Evolutionary conservation across 140 eudicot species (phyloP).

Genomic region (Ambrosia hybrid): DNA sequence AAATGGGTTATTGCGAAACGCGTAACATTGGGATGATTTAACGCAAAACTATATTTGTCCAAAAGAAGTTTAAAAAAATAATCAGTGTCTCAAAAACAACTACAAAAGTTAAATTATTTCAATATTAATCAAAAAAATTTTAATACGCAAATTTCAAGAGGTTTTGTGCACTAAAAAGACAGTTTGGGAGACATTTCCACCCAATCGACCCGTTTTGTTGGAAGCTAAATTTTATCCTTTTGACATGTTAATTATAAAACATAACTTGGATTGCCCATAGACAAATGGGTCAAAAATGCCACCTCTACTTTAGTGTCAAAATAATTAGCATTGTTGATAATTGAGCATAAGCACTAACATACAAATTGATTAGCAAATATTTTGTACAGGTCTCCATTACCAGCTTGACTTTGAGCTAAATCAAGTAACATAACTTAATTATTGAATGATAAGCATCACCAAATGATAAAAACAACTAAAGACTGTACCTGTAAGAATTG

Average conservation of each 20-base stretch:
- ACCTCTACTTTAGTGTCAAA: neutral
- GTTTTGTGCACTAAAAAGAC: neutral
- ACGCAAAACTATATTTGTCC: neutral
- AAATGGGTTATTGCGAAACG: neutral
- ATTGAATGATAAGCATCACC: neutral
- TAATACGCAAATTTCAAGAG: neutral
- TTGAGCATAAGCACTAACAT: conserved; percentile 1
- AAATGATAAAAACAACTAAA: neutral
- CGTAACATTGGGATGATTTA: neutral
- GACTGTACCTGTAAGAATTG: conserved; percentile 88
- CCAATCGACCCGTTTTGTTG: neutral
- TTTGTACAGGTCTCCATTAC: neutral
- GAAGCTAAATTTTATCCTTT: conserved; percentile 2
- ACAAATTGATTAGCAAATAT: neutral
- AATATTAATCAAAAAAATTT: neutral
- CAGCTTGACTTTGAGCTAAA: neutral
- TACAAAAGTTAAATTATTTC: neutral
- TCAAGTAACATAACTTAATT: neutral
- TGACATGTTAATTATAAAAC: neutral
- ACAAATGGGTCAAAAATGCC: neutral
- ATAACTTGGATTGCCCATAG: neutral
- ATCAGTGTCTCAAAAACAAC: neutral
- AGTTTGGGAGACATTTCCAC: neutral
- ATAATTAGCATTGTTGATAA: neutral
- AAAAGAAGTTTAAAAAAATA: neutral